These are phyloP conservation scores for Claviceps paspali DNA, from an alignment of 2,329 filamentous ascomycete genomes.

Conservation along the genomic window DNA sequence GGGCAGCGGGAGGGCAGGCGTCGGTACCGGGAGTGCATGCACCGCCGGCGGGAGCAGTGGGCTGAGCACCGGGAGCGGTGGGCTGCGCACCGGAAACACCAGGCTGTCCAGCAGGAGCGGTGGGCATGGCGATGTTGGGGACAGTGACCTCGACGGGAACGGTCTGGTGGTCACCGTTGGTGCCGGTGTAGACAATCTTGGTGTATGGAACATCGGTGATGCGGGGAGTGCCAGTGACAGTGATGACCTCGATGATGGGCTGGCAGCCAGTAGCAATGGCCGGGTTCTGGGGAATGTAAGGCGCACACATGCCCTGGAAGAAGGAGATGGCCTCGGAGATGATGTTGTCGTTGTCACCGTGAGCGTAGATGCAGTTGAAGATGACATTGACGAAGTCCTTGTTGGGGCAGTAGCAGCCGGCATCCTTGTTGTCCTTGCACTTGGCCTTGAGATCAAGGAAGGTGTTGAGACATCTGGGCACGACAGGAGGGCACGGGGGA, in stretches of 20 bases:
- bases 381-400: constrained; percentile 61
- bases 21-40: too few species aligned
- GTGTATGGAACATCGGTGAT: constrained; percentile 34
- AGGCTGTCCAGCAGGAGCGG: constrained; percentile 15
- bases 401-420: constrained; percentile 75
- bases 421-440: constrained; percentile 75
- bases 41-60: constrained; percentile 6
- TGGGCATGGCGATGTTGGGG: constrained; percentile 36
- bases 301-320: constrained; percentile 83
- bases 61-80: neutral
- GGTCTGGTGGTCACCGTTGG: constrained; percentile 30
- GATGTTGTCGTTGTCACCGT: constrained; percentile 51
- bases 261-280: constrained; percentile 66
- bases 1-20: constrained; percentile 2
- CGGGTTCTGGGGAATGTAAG: constrained; percentile 62
- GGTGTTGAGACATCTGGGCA: constrained; percentile 84
- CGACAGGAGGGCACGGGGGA: constrained; percentile 47
- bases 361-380: constrained; percentile 66
- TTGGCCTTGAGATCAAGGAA: constrained; percentile 55
- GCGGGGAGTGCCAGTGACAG: constrained; percentile 35
- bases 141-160: constrained; percentile 35
- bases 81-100: too few species aligned
- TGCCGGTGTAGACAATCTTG: constrained; percentile 31
- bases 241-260: constrained; percentile 44
- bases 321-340: constrained; percentile 60